phyloP scores from a whole-genome alignment of 805 yeast species.

The Hanseniaspora thailandica region DNA sequence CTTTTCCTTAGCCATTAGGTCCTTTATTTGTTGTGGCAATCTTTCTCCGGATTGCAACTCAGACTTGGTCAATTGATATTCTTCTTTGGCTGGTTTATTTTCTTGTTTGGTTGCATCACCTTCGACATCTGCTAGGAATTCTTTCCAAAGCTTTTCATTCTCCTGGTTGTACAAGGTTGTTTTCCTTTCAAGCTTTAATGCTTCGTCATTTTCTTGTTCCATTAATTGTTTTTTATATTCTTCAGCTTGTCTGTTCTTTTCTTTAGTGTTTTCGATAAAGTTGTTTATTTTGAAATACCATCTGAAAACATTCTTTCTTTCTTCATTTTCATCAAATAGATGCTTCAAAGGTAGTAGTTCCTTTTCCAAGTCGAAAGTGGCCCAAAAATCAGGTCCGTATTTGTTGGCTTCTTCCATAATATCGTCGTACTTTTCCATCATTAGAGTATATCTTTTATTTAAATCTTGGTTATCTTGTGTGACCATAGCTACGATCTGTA shows the following conservation, averaged over 20 bases:
- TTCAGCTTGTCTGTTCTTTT: conserved; percentile 19
- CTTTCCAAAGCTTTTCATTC: not conserved
- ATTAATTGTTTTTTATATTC: conserved; percentile 18
- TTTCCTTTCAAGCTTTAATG: not conserved
- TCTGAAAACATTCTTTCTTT: conserved; percentile 12
- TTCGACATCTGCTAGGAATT: conserved; percentile 16
- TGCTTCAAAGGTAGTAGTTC: conserved; percentile 33
- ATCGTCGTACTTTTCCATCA: conserved; percentile 30
- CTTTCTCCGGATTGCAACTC: conserved; percentile 28
- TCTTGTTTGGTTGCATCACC: conserved; percentile 19
- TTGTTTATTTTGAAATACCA: conserved; percentile 15
- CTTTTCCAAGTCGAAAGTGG: conserved; percentile 29
- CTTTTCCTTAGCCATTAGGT: conserved; percentile 14
- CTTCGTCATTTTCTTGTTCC: not conserved
- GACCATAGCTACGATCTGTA: conserved; percentile 36
- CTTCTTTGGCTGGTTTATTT: conserved; percentile 18
- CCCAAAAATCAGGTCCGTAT: conserved; percentile 28
- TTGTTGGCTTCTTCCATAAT: conserved; percentile 30
- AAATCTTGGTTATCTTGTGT: conserved; percentile 33
- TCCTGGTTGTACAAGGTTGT: conserved; percentile 1
- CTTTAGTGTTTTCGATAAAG: conserved; percentile 22
- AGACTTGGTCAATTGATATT: conserved; percentile 23
- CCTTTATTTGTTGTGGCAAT: conserved; percentile 30
- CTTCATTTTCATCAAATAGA: conserved; percentile 22
- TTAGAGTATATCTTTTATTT: conserved; percentile 31